These are phyloP conservation scores for Sporisorium scitamineum DNA, from an alignment of 1,284 basidiomycete genomes.

Conservation along the genomic window DNA sequence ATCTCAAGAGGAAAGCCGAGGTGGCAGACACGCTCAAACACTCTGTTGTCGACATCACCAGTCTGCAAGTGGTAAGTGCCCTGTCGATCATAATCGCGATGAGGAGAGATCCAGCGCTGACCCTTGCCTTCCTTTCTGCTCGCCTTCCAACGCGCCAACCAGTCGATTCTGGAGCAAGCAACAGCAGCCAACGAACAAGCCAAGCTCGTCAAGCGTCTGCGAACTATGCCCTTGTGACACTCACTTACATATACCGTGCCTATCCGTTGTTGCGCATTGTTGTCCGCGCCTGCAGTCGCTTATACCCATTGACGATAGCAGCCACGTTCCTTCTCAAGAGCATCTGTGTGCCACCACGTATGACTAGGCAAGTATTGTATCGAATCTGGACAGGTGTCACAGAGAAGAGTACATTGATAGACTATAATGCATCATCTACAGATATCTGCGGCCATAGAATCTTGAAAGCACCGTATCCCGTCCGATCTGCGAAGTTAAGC, in stretches of 20 bases:
- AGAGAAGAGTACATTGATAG: no score
- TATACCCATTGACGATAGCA: conserved; percentile 6
- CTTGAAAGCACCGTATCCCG: conserved; percentile 83
- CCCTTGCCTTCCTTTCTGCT: no score
- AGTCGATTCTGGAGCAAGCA: conserved; percentile 50
- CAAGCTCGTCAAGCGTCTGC: conserved; percentile 46
- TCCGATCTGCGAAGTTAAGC: conserved; percentile 84
- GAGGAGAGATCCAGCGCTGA: not conserved
- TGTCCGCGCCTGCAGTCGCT: not conserved
- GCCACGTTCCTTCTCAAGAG: not conserved
- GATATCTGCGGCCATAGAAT: conserved; percentile 80
- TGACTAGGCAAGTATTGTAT: not conserved
- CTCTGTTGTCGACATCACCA: conserved; percentile 42
- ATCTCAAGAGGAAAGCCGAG: conserved; percentile 46
- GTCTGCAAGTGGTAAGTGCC: conserved; percentile 43
- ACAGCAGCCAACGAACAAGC: conserved; percentile 48
- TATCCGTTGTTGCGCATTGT: not conserved
- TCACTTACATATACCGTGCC: not conserved
- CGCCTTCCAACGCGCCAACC: not conserved
- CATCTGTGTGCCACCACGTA: not conserved
- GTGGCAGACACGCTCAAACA: conserved; percentile 42
- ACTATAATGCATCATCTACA: not conserved
- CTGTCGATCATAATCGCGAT: no score
- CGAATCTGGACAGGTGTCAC: not conserved
- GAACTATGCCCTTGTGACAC: conserved; percentile 36